Percentiles rank a stretch among this genome's conserved stretches.
Evolutionary conservation across 2,329 filamentous ascomycete species (phyloP).

Genomic region (Monosporascus sp.): DNA sequence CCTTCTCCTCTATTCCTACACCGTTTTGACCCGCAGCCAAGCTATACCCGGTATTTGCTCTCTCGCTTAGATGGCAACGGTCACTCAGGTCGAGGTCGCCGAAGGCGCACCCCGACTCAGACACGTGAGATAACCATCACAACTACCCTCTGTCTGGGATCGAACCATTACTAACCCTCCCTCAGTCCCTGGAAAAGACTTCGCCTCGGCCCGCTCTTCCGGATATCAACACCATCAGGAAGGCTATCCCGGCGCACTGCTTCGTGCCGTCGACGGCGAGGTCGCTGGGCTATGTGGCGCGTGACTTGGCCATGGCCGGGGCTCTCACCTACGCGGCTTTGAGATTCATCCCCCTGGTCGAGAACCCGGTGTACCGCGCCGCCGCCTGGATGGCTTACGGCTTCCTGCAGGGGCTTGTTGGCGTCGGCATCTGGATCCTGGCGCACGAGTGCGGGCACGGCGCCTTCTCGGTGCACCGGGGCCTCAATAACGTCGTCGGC

Average conservation of each 20-base stretch:
- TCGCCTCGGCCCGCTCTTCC: slow-evolving; percentile 28
- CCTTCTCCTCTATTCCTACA: neutral
- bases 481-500: slow-evolving; percentile 56
- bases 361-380: slow-evolving; percentile 36
- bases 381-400: slow-evolving; percentile 54
- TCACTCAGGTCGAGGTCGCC: slow-evolving; percentile 13
- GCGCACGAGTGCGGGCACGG: slow-evolving; percentile 68
- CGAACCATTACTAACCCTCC: neutral
- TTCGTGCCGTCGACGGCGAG: slow-evolving; percentile 48
- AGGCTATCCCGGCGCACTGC: slow-evolving; percentile 56
- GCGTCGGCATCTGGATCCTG: slow-evolving; percentile 65
- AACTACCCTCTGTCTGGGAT: neutral
- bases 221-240: slow-evolving; percentile 41
- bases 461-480: slow-evolving; percentile 53
- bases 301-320: slow-evolving; percentile 46
- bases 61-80: slow-evolving; percentile 8
- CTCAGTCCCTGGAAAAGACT: slow-evolving; percentile 8
- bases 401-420: slow-evolving; percentile 59
- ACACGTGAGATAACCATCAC: slow-evolving; percentile 5
- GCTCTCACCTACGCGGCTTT: slow-evolving; percentile 45
- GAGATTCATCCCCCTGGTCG: slow-evolving; percentile 47
- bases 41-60: neutral
- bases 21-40: neutral
- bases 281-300: slow-evolving; percentile 50
- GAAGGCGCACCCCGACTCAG: slow-evolving; percentile 8